Evolutionary conservation across 2,329 filamentous ascomycete species (phyloP), one percentile per base, ranked within the genome.

Genomic region (Hirsutella thompsonii): DNA sequence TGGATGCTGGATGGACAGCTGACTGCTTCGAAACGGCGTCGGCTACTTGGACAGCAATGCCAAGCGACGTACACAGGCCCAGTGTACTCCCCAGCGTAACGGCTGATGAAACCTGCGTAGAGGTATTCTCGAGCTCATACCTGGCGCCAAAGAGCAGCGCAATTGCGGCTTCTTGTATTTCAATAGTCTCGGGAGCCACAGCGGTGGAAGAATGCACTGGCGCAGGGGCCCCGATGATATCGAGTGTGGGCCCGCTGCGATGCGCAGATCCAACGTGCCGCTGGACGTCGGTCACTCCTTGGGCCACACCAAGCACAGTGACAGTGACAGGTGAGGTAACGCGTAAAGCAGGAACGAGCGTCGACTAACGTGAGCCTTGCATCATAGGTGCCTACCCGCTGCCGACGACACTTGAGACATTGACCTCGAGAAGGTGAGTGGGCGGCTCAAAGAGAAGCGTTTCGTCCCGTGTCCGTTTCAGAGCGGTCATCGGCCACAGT

Each of bases 401-500:
- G 29, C 38, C 38, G 20, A 39, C 38, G 20, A 23, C 18, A 4
- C 21, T 36, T n/a, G 34, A 36, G 36, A 52, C 50, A 5, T 50
- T 44, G 18, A 38, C 47, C 9, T 48, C 34, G 20, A 20, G 18
- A 8, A 43, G n/a, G 26, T 13, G 13, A 36, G 18, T 20, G 33
- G 14, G 20, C n/a, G n/a, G n/a, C n/a, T n/a, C n/a, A n/a, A n/a
- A n/a, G n/a, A n/a, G n/a, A n/a, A n/a, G n/a, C 20, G 26, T 16
- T 16, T 3, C 29, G 28, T 11, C 38, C 39, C 11, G 36, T n/a
- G 20, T 11, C 30, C 6, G 20, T 16, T 20, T 14, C 26, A 9
- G 14, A 18, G 5, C 19, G 3, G 5, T 14, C 11, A 47, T 19
- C 45, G 13, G 44, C 47, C 18, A 45, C 48, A 28, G 36, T 44